These are phyloP conservation scores for Tylopilus sp. DNA, from an alignment of 768 basidiomycete species.

Conservation along the genomic window DNA sequence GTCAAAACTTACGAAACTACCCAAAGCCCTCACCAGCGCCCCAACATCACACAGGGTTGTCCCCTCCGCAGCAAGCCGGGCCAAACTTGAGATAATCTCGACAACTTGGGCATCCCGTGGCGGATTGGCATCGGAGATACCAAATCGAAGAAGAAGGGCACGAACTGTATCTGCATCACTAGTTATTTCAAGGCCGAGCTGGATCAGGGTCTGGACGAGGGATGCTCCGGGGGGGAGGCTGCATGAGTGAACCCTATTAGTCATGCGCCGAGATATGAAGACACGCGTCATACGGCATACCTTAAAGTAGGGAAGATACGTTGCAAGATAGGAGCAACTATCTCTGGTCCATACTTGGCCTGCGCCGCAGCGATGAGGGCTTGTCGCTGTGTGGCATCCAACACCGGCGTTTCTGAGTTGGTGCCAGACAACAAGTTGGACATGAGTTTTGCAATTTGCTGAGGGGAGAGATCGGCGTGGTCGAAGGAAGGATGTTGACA, in stretches of 20 bases:
- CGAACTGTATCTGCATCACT: slow-evolving; percentile 67
- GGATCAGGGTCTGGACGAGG: slow-evolving; percentile 70
- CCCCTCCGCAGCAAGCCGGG: slow-evolving; percentile 70
- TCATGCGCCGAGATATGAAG: slow-evolving; percentile 8
- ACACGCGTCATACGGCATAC: slow-evolving; percentile 37
- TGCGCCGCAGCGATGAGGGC: slow-evolving; percentile 72
- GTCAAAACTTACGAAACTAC: slow-evolving; percentile 60
- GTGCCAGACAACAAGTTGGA: slow-evolving; percentile 74
- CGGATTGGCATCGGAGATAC: slow-evolving; percentile 66
- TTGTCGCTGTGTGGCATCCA: slow-evolving; percentile 73
- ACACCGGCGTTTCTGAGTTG: slow-evolving; percentile 62
- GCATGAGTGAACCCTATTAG: slow-evolving; percentile 14
- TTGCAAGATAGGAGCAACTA: slow-evolving; percentile 68
- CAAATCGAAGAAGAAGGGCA: slow-evolving; percentile 70
- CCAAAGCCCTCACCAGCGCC: slow-evolving; percentile 66
- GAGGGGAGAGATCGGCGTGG: slow-evolving; percentile 70
- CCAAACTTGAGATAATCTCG: slow-evolving; percentile 67
- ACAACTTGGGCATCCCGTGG: slow-evolving; percentile 68
- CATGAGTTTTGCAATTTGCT: slow-evolving; percentile 76
- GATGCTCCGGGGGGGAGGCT: slow-evolving; percentile 68
- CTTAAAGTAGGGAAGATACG: slow-evolving; percentile 72
- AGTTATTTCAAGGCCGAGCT: slow-evolving; percentile 78
- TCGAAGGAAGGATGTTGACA: slow-evolving; percentile 82
- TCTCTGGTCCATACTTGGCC: slow-evolving; percentile 77
- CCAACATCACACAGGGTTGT: slow-evolving; percentile 70